Evolutionary conservation across 2,329 filamentous ascomycete species (phyloP), one percentile per base, ranked within the genome.

Genomic region (Immersiporthe knoxdaviesiana): DNA sequence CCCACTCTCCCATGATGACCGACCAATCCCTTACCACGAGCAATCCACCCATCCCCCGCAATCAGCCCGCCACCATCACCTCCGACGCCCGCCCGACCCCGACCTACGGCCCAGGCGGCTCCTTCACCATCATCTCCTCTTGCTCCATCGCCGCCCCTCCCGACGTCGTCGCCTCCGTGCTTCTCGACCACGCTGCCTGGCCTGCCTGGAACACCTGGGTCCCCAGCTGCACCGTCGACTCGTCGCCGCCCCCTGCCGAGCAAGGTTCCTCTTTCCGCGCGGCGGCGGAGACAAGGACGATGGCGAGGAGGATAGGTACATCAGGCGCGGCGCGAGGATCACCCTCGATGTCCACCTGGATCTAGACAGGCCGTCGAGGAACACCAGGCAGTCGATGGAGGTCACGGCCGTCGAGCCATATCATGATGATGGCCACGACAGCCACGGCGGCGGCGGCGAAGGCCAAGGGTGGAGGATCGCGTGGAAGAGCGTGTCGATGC

Each of bases 381-480:
- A 65, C 8, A 70, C 66, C 24, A 54, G 65, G 14, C 73, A 74
- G 32, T 68, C 73, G 16, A 69, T 77, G 16, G 73, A 77, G 35
- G 72, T 79, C 41, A 78, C 76, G 35, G 68, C 72, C 39, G 75
- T 82, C 5, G 79, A 81, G 72, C 73, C 75, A 47, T 77, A 80
- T n/a, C n/a, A n/a, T n/a, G n/a, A n/a, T n/a, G n/a, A n/a, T n/a
- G n/a, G n/a, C n/a, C n/a, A n/a, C n/a, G n/a, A n/a, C n/a, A n/a
- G n/a, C n/a, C n/a, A n/a, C 66, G 68, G 61, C 44, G 70, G 66
- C 50, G 52, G 64, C 21, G 35, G 56, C 18, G 61, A 47, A 41
- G 75, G 72, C n/a, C n/a, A n/a, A 52, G 81, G 81, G 7, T 79
- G 78, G 72, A 75, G 80, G 39, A 75, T 84, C 24, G 79, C 77